phyloP scores from a whole-genome alignment of 108 stramenopile genomes.

The Chaetoceros muelleri region DNA sequence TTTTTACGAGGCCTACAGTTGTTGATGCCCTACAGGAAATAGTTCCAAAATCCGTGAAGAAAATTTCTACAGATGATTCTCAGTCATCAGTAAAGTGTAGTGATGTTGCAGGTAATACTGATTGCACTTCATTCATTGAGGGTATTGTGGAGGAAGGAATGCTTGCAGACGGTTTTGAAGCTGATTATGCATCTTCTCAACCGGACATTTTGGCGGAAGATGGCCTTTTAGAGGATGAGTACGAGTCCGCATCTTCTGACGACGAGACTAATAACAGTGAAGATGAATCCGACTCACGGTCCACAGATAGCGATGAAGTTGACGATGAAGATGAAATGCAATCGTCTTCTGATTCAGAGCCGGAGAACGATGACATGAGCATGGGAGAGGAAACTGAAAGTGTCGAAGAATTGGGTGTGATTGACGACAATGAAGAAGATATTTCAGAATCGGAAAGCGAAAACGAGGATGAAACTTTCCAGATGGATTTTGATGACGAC shows the following conservation, averaged over 20 bases:
- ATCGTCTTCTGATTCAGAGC: neutral
- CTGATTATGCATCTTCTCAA: constrained; percentile 10
- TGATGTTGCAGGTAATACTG: too few relatives aligned
- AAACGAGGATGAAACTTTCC: constrained; percentile 29
- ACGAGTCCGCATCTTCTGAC: constrained; percentile 3
- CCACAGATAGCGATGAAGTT: neutral
- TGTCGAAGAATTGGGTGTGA: constrained; percentile 19
- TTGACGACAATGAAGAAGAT: constrained; percentile 20
- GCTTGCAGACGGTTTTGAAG: constrained; percentile 66
- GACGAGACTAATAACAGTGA: neutral
- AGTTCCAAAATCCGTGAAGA: constrained; percentile 32
- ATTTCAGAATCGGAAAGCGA: constrained; percentile 11
- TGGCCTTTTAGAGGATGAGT: constrained; percentile 3
- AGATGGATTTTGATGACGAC: constrained; percentile 30
- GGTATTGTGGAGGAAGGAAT: constrained; percentile 48
- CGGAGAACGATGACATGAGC: constrained; percentile 10
- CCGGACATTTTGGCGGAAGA: neutral
- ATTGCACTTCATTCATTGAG: too few relatives aligned
- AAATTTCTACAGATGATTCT: constrained; percentile 21
- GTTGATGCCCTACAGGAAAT: constrained; percentile 41
- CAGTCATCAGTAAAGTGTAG: too few relatives aligned
- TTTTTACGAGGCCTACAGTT: constrained; percentile 62
- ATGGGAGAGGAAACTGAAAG: constrained; percentile 13
- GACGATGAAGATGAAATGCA: neutral
- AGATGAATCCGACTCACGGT: constrained; percentile 7